These are phyloP conservation scores for Kwoniella shandongensis DNA, from an alignment of 768 basidiomycete species.

Conservation along the genomic window DNA sequence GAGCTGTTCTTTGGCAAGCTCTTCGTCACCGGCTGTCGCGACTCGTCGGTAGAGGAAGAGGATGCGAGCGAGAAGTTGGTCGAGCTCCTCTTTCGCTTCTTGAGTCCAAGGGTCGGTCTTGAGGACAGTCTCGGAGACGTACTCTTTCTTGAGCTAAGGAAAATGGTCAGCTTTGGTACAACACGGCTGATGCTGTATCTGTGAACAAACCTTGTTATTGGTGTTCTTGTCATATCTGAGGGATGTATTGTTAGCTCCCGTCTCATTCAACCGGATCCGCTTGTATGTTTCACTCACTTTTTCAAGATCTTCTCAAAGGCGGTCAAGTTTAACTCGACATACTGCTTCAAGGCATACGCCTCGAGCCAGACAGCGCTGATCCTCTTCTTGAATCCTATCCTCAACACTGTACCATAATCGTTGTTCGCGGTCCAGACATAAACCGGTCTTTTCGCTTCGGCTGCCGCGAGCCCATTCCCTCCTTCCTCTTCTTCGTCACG, in stretches of 20 bases:
- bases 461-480: conserved; percentile 54
- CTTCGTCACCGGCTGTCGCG: conserved; percentile 70
- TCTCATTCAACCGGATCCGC: background rate
- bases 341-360: conserved; percentile 74
- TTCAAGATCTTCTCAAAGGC: conserved; percentile 95
- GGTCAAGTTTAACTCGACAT: conserved; percentile 85
- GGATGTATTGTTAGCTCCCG: conserved; percentile 2
- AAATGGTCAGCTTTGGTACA: background rate
- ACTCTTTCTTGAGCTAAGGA: conserved; percentile 69
- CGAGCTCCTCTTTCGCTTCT: conserved; percentile 64
- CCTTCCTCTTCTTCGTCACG: conserved; percentile 25
- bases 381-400: conserved; percentile 81
- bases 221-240: conserved; percentile 91
- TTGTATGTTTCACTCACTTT: no score
- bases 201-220: conserved; percentile 50
- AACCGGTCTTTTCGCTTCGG: conserved; percentile 54
- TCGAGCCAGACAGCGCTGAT: conserved; percentile 80
- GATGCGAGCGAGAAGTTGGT: conserved; percentile 62
- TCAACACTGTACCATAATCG: conserved; percentile 79
- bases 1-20: conserved; percentile 74
- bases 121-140: conserved; percentile 72
- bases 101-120: conserved; percentile 67
- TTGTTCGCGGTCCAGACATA: conserved; percentile 69
- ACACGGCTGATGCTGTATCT: no score
- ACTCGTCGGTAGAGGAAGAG: conserved; percentile 79